These are phyloP conservation scores for Cucurbita moschata DNA, from an alignment of 306 rosid genomes.

Conservation along the genomic window DNA sequence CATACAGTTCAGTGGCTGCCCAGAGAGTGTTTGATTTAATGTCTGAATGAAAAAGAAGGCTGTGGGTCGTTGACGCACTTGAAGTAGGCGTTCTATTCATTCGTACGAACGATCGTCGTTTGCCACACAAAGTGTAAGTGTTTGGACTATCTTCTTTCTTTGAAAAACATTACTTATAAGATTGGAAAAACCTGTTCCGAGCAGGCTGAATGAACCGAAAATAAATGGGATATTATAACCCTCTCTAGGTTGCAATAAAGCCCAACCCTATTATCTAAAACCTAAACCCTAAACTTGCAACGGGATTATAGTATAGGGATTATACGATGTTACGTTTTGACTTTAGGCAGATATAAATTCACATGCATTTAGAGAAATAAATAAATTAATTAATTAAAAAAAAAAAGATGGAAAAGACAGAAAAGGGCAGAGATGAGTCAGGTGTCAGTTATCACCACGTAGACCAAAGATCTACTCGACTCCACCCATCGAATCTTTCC, in stretches of 20 bases:
- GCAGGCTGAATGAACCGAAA: too few species aligned
- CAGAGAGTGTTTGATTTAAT: not conserved
- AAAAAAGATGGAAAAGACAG: slow-evolving; percentile 15
- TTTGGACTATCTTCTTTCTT: too few species aligned
- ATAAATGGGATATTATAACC: too few species aligned
- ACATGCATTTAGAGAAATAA: not conserved
- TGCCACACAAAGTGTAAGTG: not conserved
- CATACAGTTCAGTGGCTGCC: not conserved
- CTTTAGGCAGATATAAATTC: not conserved
- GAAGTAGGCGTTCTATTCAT: not conserved
- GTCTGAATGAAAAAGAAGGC: not conserved
- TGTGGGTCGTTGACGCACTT: not conserved
- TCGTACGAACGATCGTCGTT: not conserved
- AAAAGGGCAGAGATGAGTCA: slow-evolving; percentile 7
- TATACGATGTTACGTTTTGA: too few species aligned
- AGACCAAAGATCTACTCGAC: slow-evolving; percentile 15
- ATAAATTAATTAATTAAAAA: not conserved
- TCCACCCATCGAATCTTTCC: not conserved
- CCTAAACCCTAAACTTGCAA: too few species aligned
- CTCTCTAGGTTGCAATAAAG: too few species aligned
- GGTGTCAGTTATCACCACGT: slow-evolving; percentile 19
- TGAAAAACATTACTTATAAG: too few species aligned
- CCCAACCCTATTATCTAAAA: too few species aligned
- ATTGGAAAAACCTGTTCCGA: too few species aligned
- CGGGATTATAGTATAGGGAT: too few species aligned